Evolutionary conservation across 1,139 yeast species (phyloP).

Genomic region (Pichia kudriavzevii): DNA sequence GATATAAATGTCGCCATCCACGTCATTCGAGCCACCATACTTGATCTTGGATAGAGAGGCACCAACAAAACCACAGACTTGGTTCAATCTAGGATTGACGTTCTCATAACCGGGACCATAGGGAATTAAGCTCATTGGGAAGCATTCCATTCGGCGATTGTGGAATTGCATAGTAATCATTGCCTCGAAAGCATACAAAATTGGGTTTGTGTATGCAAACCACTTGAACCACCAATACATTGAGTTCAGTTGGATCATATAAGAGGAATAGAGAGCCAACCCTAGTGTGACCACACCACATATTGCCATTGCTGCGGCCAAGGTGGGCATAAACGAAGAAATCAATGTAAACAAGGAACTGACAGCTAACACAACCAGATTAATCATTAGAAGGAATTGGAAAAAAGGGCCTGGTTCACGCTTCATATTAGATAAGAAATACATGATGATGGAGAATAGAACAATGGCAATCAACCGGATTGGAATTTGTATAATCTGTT

Average conservation of each 20-base stretch:
- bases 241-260: constrained; percentile 47
- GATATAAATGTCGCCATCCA: constrained; percentile 39
- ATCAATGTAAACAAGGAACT: constrained; percentile 40
- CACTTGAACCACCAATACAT: constrained; percentile 63
- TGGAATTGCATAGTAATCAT: constrained; percentile 49
- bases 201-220: constrained; percentile 51
- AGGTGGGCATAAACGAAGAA: constrained; percentile 39
- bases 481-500: constrained; percentile 35
- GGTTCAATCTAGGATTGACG: constrained; percentile 30
- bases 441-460: constrained; percentile 32
- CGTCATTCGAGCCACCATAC: constrained; percentile 36
- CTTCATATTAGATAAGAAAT: constrained; percentile 37
- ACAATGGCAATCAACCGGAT: constrained; percentile 30
- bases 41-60: constrained; percentile 30
- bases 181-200: constrained; percentile 50
- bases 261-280: constrained; percentile 44
- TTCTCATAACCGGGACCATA: constrained; percentile 40
- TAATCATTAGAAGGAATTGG: constrained; percentile 35
- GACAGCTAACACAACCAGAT: constrained; percentile 35
- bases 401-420: constrained; percentile 38
- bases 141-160: constrained; percentile 46
- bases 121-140: constrained; percentile 36
- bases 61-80: constrained; percentile 45
- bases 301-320: constrained; percentile 45
- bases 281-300: constrained; percentile 43